A percentile compares a stretch with the other conserved stretches of the same genome.
Conservation (phyloP, 768 basidiomycete species). For the Naganishia antarctica region DNA sequence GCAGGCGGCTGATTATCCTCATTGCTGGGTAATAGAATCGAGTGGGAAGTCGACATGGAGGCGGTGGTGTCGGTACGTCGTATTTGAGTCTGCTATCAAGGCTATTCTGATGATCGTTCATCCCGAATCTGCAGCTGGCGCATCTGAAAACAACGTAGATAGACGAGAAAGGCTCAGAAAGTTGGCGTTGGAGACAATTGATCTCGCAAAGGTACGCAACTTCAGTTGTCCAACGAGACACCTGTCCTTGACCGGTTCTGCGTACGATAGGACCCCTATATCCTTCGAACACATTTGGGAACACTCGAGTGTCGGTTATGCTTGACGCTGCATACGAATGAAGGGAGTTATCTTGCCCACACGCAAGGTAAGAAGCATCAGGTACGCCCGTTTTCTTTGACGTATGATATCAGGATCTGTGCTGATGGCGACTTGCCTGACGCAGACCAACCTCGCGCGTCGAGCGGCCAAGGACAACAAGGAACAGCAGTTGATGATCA, state of each 20-base stretch:
- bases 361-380: slow-evolving; percentile 99
- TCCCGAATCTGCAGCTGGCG: slow-evolving; percentile 58
- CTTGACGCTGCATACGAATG: slow-evolving; percentile 96
- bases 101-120: background rate
- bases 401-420: too few species aligned
- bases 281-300: slow-evolving; percentile 95
- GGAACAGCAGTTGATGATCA: slow-evolving; percentile 83
- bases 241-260: background rate
- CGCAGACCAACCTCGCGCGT: slow-evolving; percentile 82
- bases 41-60: slow-evolving; percentile 48
- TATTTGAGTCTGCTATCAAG: background rate
- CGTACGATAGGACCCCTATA: slow-evolving; percentile 77
- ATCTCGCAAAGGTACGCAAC: slow-evolving; percentile 77
- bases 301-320: slow-evolving; percentile 97
- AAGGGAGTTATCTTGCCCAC: slow-evolving; percentile 96
- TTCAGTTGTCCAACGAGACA: background rate
- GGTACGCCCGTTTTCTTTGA: too few species aligned
- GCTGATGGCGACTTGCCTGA: too few species aligned
- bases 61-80: slow-evolving; percentile 46
- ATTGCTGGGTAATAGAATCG: slow-evolving; percentile 38
- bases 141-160: slow-evolving; percentile 91
- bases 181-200: slow-evolving; percentile 93
- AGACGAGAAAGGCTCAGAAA: slow-evolving; percentile 88
- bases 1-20: background rate
- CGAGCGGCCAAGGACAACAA: slow-evolving; percentile 96